Evolutionary conservation across 176 grass and related monocot genomes (phyloP).

Genomic region (Aechmea fasciata): DNA sequence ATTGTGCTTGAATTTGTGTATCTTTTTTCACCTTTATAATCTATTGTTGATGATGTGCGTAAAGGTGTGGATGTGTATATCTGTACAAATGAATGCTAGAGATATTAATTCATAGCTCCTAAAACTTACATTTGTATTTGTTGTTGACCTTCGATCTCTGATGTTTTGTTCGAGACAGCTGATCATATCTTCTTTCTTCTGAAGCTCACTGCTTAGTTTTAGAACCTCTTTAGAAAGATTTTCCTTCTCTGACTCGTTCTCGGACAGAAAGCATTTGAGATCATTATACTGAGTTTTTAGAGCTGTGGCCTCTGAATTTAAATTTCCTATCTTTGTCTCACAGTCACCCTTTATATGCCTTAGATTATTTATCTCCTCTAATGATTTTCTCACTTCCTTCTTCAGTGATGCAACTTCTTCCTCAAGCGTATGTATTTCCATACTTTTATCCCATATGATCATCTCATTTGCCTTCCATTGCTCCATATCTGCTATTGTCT

Average conservation of each 20-base stretch:
- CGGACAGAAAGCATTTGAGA: constrained; percentile 46
- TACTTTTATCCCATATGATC: constrained; percentile 39
- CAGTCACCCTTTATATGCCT: constrained; percentile 41
- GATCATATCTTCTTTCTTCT: constrained; percentile 25
- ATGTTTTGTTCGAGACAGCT: neutral
- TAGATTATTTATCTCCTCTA: constrained; percentile 38
- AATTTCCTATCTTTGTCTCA: constrained; percentile 37
- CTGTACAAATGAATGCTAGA: neutral
- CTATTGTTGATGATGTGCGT: too few species aligned
- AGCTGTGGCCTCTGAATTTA: constrained; percentile 51
- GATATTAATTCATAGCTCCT: neutral
- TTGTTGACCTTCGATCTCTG: constrained; percentile 21
- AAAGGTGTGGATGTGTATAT: too few species aligned
- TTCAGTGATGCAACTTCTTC: constrained; percentile 42
- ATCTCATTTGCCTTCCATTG: constrained; percentile 33
- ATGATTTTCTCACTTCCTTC: constrained; percentile 31
- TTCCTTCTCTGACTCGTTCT: constrained; percentile 56
- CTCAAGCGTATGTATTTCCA: constrained; percentile 51
- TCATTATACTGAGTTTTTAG: constrained; percentile 40
- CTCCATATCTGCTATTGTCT: constrained; percentile 26
- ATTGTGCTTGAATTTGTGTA: too few species aligned
- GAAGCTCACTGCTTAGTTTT: constrained; percentile 45
- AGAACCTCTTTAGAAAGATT: constrained; percentile 44
- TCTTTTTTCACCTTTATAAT: too few species aligned
- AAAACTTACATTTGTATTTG: constrained; percentile 36